Conservation (phyloP, 2,329 filamentous ascomycete species). For the Nemania diffusa region DNA sequence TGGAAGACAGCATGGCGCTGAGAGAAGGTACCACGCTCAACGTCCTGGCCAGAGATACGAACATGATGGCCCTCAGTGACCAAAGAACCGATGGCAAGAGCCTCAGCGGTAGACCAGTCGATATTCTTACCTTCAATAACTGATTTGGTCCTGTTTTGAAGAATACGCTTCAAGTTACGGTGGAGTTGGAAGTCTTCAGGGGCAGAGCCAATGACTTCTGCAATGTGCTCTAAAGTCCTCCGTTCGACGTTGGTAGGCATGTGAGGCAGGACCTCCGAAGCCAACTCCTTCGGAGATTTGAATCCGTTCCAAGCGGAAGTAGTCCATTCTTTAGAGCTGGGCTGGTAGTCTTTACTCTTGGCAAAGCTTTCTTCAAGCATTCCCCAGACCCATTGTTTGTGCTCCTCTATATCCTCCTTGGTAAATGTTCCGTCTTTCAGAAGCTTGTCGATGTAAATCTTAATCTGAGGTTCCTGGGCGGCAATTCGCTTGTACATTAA, state of each 20-base stretch:
- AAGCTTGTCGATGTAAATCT: conserved; percentile 92
- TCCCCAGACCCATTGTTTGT: conserved; percentile 99
- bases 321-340: conserved; percentile 96
- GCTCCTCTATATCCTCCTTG: conserved; percentile 97
- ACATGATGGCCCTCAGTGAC: conserved; percentile 96
- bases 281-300: conserved; percentile 98
- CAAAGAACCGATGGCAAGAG: conserved; percentile 90
- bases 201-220: conserved; percentile 77
- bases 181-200: conserved; percentile 91
- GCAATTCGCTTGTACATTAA: conserved; percentile 99
- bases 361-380: conserved; percentile 98
- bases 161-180: conserved; percentile 96
- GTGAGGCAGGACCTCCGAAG: conserved; percentile 92
- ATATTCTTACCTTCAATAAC: conserved; percentile 93
- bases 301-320: conserved; percentile 99
- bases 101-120: conserved; percentile 97
- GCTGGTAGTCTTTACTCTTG: conserved; percentile 97
- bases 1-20: conserved; percentile 97
- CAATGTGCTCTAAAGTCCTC: conserved; percentile 82
- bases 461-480: conserved; percentile 83
- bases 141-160: conserved; percentile 88
- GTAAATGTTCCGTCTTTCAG: conserved; percentile 93
- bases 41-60: conserved; percentile 97
- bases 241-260: conserved; percentile 82
- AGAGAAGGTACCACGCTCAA: conserved; percentile 99